These are phyloP conservation scores for Puccinia horiana DNA, from an alignment of 1,284 basidiomycete genomes.

Conservation along the genomic window DNA sequence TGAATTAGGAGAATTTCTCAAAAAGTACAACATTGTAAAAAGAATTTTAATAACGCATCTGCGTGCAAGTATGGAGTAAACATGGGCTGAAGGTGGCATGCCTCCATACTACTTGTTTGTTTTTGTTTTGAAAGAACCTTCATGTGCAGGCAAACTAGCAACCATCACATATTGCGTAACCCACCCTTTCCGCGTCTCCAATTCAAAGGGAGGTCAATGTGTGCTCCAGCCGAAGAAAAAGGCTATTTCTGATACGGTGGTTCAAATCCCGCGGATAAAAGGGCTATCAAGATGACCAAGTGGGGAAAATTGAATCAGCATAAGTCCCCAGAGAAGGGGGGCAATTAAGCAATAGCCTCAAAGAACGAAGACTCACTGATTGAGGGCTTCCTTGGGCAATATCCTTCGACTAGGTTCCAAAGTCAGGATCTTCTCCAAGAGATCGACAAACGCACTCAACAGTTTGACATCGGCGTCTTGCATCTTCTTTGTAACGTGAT, in stretches of 20 bases:
- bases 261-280: conserved; percentile 29
- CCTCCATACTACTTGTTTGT: no score
- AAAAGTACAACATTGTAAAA: no score
- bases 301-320: not conserved
- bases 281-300: conserved; percentile 7
- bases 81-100: no score
- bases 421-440: conserved; percentile 85
- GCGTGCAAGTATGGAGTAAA: no score
- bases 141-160: no score
- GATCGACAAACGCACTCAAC: conserved; percentile 79
- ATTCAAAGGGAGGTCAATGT: no score
- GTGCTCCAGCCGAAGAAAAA: no score
- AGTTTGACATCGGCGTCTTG: conserved; percentile 85
- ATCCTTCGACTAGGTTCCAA: conserved; percentile 87
- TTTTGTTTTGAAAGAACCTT: no score
- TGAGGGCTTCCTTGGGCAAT: conserved; percentile 80
- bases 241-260: not conserved
- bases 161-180: no score
- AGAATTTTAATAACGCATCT: no score
- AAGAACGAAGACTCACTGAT: conserved; percentile 62
- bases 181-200: no score
- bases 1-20: no score
- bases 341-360: not conserved
- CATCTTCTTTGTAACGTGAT: conserved; percentile 69
- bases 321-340: not conserved